These are phyloP conservation scores for Suhomyces maxii DNA, from an alignment of 1,139 yeast species.

Conservation along the genomic window DNA sequence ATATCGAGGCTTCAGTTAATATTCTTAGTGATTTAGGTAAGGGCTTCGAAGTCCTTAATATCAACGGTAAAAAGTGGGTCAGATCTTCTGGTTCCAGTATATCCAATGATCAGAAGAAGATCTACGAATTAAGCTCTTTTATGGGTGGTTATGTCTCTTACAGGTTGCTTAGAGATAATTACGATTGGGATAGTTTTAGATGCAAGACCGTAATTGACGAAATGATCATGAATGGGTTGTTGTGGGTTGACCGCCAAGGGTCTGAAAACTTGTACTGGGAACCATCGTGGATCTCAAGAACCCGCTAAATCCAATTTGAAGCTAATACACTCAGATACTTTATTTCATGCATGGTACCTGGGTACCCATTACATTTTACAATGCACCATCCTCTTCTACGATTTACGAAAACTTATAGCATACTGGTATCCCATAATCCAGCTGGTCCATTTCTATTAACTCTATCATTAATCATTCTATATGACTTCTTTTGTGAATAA, in stretches of 20 bases:
- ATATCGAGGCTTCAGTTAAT: constrained; percentile 55
- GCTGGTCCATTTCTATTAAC: no score
- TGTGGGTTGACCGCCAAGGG: constrained; percentile 78
- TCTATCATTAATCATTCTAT: no score
- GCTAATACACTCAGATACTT: no score
- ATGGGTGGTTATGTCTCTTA: constrained; percentile 67
- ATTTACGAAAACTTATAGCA: no score
- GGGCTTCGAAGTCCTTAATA: constrained; percentile 37
- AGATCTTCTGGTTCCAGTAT: constrained; percentile 37
- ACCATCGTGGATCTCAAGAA: constrained; percentile 39
- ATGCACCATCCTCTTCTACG: no score
- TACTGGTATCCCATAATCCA: no score
- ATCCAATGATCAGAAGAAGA: constrained; percentile 61
- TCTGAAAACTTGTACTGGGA: constrained; percentile 65
- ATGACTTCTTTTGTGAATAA: no score
- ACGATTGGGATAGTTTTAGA: constrained; percentile 67
- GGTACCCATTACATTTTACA: no score
- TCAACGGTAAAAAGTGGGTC: constrained; percentile 41
- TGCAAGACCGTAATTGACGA: constrained; percentile 68
- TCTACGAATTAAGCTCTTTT: constrained; percentile 71
- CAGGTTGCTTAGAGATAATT: constrained; percentile 64
- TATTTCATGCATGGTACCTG: no score
- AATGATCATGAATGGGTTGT: constrained; percentile 74
- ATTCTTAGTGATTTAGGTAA: constrained; percentile 40
- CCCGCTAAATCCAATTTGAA: no score